Evolutionary conservation across 176 grass and related monocot genomes (phyloP).

Genomic region (Saccharum officinarum): DNA sequence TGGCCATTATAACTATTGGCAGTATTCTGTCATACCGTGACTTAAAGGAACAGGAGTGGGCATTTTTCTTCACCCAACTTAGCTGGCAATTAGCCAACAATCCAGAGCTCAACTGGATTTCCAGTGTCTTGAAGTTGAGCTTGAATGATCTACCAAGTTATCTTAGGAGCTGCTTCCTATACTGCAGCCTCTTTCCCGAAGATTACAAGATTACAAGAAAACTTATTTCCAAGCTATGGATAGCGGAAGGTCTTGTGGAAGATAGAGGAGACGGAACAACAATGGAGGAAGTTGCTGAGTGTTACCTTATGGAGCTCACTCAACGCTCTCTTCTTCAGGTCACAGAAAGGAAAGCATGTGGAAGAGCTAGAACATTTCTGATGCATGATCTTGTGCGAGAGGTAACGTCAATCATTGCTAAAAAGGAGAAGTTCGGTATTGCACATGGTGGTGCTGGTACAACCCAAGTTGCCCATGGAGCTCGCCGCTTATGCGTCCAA

Average conservation of each 20-base stretch:
- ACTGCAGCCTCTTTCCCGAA: conserved; percentile 46
- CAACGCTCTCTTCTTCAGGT: conserved; percentile 37
- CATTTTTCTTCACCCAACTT: conserved; percentile 31
- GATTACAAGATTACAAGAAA: conserved; percentile 31
- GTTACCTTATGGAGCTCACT: conserved; percentile 34
- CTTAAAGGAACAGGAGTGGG: conserved; percentile 27
- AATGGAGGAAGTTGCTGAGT: conserved; percentile 39
- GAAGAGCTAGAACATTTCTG: conserved; percentile 20
- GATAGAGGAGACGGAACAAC: conserved; percentile 36
- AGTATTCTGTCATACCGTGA: conserved; percentile 30
- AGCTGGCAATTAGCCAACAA: conserved; percentile 46
- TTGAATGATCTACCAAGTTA: conserved; percentile 38
- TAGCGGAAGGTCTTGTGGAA: conserved; percentile 41
- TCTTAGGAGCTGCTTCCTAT: conserved; percentile 43
- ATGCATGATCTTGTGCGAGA: conserved; percentile 54
- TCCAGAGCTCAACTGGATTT: conserved; percentile 26
- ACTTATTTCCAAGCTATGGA: conserved; percentile 30
- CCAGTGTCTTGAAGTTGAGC: conserved; percentile 27
- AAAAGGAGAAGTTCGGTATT: conserved; percentile 28
- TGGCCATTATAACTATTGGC: conserved; percentile 40
- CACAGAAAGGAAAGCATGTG: conserved; percentile 12
- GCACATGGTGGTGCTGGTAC: background rate
- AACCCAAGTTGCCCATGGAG: background rate
- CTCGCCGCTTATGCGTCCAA: conserved; percentile 11
- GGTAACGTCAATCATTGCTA: background rate